Evolutionary conservation across 164 flowering plant species (phyloP).

Genomic region (Macadamia integrifolia): DNA sequence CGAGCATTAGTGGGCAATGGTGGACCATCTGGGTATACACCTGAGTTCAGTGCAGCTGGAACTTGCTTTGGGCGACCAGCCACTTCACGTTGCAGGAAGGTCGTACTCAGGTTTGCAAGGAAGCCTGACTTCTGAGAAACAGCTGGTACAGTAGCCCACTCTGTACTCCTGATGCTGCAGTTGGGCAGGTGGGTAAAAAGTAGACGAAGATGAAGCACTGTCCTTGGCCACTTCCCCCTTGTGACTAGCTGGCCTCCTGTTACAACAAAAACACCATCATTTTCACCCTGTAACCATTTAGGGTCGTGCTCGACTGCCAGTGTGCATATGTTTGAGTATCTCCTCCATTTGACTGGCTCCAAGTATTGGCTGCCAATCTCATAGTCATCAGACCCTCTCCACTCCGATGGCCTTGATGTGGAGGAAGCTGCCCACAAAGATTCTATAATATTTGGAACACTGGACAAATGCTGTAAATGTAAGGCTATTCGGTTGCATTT

Average conservation of each 20-base stretch:
- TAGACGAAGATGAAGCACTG: constrained; percentile 70
- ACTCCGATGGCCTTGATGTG: constrained; percentile 25
- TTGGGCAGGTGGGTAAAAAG: constrained; percentile 60
- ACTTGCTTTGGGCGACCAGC: constrained; percentile 38
- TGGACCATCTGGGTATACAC: constrained; percentile 77
- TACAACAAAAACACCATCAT: constrained; percentile 57
- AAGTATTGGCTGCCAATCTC: constrained; percentile 39
- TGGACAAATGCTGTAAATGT: constrained; percentile 79
- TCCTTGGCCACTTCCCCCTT: constrained; percentile 71
- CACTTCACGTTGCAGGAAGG: constrained; percentile 42
- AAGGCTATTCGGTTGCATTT: constrained; percentile 72
- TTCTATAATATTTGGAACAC: constrained; percentile 53
- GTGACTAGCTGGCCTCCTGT: constrained; percentile 81
- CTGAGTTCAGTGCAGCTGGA: constrained; percentile 56
- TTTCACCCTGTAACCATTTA: constrained; percentile 45
- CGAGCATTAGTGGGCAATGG: constrained; percentile 46
- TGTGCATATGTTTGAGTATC: constrained; percentile 72
- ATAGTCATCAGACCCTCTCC: constrained; percentile 71
- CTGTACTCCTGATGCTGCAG: constrained; percentile 53
- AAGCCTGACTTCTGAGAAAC: constrained; percentile 56
- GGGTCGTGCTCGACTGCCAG: constrained; percentile 60
- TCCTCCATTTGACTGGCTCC: constrained; percentile 66
- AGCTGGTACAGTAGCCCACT: constrained; percentile 65
- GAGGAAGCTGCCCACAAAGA: constrained; percentile 12
- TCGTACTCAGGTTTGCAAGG: constrained; percentile 51